These are phyloP conservation scores for Solanum medicagineum DNA, from an alignment of 257 asterid species.

Conservation along the genomic window DNA sequence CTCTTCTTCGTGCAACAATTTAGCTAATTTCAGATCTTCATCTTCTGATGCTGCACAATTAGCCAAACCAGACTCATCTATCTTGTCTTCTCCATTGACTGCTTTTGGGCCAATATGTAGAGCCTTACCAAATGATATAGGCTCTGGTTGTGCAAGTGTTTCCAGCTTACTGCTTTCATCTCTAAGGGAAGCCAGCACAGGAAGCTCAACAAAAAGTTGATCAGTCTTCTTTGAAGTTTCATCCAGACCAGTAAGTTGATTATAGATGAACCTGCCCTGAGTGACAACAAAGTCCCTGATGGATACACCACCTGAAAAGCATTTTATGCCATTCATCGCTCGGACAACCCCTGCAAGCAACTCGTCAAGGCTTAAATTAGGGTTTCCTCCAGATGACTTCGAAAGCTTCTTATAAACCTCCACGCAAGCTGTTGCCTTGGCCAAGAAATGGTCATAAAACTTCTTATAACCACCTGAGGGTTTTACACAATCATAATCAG, in stretches of 20 bases:
- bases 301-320: constrained; percentile 55
- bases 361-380: constrained; percentile 60
- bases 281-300: constrained; percentile 71
- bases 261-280: constrained; percentile 76
- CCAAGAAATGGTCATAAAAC: constrained; percentile 60
- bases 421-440: constrained; percentile 68
- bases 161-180: constrained; percentile 39
- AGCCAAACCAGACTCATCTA: constrained; percentile 9
- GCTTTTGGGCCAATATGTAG: constrained; percentile 42
- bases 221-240: constrained; percentile 58
- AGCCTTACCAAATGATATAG: constrained; percentile 27
- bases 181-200: constrained; percentile 53
- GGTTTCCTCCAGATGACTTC: constrained; percentile 51
- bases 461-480: constrained; percentile 72
- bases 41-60: constrained; percentile 35
- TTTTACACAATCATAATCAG: constrained; percentile 83
- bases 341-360: constrained; percentile 89
- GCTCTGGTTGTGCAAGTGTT: constrained; percentile 20
- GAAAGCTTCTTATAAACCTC: constrained; percentile 76
- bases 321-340: constrained; percentile 63
- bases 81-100: constrained; percentile 18
- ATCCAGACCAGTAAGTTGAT: constrained; percentile 78
- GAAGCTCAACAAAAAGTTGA: constrained; percentile 40
- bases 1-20: constrained; percentile 76
- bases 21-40: constrained; percentile 65